A percentile compares a stretch with the other conserved stretches of the same genome.
Conservation (phyloP, 176 grass and related monocot genomes). For the Carex kokanica region DNA sequence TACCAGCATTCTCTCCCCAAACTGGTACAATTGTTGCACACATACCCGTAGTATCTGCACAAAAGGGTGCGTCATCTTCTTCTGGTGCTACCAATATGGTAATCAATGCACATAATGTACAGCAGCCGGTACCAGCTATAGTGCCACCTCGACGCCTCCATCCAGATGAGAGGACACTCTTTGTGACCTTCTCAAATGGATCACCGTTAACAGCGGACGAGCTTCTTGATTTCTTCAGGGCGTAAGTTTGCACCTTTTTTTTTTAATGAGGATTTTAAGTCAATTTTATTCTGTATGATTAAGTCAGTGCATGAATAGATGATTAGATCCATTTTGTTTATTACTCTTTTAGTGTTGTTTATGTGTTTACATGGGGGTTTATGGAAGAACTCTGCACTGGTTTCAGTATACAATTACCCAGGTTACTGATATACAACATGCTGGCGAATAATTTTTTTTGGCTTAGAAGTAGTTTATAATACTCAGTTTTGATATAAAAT, state of each 20-base stretch:
- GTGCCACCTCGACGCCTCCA: constrained; percentile 26
- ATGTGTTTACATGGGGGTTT: not conserved
- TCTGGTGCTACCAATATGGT: too few species aligned
- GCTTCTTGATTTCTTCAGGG: constrained; percentile 41
- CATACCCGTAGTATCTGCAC: not conserved
- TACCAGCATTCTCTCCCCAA: not conserved
- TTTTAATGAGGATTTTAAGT: not conserved
- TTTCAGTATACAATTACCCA: not conserved
- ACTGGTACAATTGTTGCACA: not conserved
- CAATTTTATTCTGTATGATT: not conserved
- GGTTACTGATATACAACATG: not conserved
- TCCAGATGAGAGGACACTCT: constrained; percentile 58
- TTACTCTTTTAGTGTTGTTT: not conserved
- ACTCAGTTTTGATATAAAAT: not conserved
- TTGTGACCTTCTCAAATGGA: constrained; percentile 66
- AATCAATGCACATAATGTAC: not conserved
- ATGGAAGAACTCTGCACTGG: not conserved
- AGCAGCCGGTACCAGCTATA: not conserved
- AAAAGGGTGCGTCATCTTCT: not conserved
- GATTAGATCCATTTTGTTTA: constrained; percentile 1
- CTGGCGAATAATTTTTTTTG: too few species aligned
- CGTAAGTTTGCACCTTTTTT: constrained; percentile 32
- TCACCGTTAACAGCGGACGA: constrained; percentile 51
- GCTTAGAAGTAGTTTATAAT: not conserved
- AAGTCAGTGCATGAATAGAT: not conserved